These are phyloP conservation scores for Aethionema arabicum DNA, from an alignment of 345 rosid species.

Conservation along the genomic window DNA sequence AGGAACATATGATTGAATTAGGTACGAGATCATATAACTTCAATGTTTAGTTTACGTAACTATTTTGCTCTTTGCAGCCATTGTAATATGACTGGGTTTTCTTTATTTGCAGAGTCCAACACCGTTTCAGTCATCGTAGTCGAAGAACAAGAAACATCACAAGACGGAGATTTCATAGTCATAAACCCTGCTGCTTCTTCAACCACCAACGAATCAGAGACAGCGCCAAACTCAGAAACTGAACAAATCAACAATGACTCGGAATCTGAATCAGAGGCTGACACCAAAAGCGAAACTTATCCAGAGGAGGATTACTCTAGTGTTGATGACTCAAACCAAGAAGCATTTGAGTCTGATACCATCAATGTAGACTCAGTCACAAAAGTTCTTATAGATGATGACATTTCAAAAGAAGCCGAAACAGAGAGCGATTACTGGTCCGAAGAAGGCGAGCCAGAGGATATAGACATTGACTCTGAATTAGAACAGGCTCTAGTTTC, in stretches of 20 bases:
- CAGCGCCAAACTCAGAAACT: neutral
- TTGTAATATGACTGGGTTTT: constrained; percentile 7
- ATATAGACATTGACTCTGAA: constrained; percentile 9
- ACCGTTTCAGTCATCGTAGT: constrained; percentile 10
- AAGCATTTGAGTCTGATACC: constrained; percentile 17
- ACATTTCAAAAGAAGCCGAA: constrained; percentile 2
- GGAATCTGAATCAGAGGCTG: constrained; percentile 25
- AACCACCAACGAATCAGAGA: constrained; percentile 21
- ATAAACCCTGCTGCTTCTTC: constrained; percentile 19
- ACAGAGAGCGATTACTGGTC: neutral
- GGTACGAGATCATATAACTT: constrained; percentile 7
- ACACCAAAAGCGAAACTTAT: constrained; percentile 20
- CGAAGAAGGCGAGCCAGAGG: constrained; percentile 19
- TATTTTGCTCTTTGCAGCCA: constrained; percentile 18
- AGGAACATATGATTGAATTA: constrained; percentile 19
- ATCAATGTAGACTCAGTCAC: constrained; percentile 11
- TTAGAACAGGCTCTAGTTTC: constrained; percentile 24
- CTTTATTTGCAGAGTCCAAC: constrained; percentile 25
- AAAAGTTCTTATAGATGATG: constrained; percentile 13
- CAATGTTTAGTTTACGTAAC: constrained; percentile 7
- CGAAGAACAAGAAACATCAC: constrained; percentile 20
- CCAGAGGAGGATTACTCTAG: constrained; percentile 19
- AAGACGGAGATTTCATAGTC: constrained; percentile 26
- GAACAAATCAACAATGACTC: constrained; percentile 22
- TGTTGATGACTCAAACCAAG: constrained; percentile 26